Percentiles rank a stretch among this genome's conserved stretches.
phyloP scores from a whole-genome alignment of 2,329 filamentous ascomycete species.

The Pseudogymnoascus sp. region DNA sequence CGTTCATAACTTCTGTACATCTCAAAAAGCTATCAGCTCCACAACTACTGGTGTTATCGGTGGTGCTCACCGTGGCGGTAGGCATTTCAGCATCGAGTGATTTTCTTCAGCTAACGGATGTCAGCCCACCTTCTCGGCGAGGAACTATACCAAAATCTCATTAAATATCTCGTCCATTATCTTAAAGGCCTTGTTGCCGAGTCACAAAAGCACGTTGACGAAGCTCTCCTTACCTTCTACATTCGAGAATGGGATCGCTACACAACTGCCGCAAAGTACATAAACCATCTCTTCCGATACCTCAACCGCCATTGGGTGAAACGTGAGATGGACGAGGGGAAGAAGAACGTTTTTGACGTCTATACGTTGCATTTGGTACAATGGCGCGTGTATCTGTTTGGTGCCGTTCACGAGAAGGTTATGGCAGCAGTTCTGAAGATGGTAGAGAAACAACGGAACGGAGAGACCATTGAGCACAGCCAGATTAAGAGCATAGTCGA shows the following conservation, averaged over 20 bases:
- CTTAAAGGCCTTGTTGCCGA: conserved; percentile 59
- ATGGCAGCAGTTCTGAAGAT: conserved; percentile 93
- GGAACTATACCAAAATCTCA: conserved; percentile 88
- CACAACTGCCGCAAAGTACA: conserved; percentile 91
- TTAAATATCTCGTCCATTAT: conserved; percentile 72
- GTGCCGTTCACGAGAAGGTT: conserved; percentile 72
- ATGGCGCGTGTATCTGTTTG: conserved; percentile 89
- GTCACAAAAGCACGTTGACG: conserved; percentile 75
- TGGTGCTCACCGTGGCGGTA: conserved; percentile 64
- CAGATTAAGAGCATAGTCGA: conserved; percentile 97
- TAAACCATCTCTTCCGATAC: conserved; percentile 93
- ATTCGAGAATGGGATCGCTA: conserved; percentile 96
- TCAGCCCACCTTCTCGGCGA: conserved; percentile 88
- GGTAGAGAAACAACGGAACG: conserved; percentile 93
- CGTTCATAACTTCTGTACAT: conserved; percentile 98
- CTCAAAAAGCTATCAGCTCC: conserved; percentile 79
- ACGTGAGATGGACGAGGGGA: conserved; percentile 95
- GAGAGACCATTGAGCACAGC: conserved; percentile 92
- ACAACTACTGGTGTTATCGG: conserved; percentile 35
- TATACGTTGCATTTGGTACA: conserved; percentile 94
- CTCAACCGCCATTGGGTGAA: conserved; percentile 99
- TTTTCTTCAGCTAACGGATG: conserved; percentile 15
- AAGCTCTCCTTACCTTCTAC: conserved; percentile 84
- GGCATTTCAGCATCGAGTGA: conserved; percentile 14
- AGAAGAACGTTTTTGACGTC: conserved; percentile 96